A percentile compares a stretch with the other conserved stretches of the same genome.
Conservation (phyloP, 192 early-diverging fungal species). For the Dimargaris cristalligena region DNA sequence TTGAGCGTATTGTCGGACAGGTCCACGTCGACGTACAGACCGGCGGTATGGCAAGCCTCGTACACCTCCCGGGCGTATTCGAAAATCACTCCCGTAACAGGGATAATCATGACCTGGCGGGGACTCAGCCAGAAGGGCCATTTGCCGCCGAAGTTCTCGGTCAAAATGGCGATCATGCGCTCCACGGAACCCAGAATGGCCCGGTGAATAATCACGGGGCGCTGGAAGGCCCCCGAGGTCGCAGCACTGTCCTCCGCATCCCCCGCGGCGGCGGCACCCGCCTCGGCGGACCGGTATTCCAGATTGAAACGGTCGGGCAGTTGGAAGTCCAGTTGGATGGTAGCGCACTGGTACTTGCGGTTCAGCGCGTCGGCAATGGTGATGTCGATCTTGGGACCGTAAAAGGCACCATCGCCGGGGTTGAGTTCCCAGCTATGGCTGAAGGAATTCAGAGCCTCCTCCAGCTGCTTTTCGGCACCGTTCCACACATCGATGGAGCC, state of each 20-base stretch:
- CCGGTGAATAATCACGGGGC: constrained; percentile 97
- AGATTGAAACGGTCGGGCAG: constrained; percentile 87
- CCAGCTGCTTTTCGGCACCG: constrained; percentile 69
- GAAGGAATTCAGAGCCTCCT: constrained; percentile 60
- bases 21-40: constrained; percentile 77
- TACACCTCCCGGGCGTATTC: constrained; percentile 69
- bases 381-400: constrained; percentile 99
- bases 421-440: constrained; percentile 74
- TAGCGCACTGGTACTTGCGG: constrained; percentile 89
- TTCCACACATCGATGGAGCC: constrained; percentile 85
- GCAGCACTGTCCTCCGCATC: constrained; percentile 27
- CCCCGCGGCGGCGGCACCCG: constrained; percentile 24
- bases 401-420: constrained; percentile 96
- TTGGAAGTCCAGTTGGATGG: constrained; percentile 97
- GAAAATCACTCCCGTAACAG: constrained; percentile 59
- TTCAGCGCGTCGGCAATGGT: constrained; percentile 81
- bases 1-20: constrained; percentile 71
- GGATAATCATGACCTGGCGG: constrained; percentile 80
- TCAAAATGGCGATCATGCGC: constrained; percentile 88
- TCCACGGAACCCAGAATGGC: constrained; percentile 95
- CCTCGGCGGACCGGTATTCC: constrained; percentile 61
- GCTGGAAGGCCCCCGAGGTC: constrained; percentile 32
- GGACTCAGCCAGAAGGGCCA: constrained; percentile 98
- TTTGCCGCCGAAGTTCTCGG: constrained; percentile 89
- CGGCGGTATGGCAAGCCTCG: constrained; percentile 46